Evolutionary conservation across 805 yeast species (phyloP).

Genomic region (Wickerhamomyces bisporus): DNA sequence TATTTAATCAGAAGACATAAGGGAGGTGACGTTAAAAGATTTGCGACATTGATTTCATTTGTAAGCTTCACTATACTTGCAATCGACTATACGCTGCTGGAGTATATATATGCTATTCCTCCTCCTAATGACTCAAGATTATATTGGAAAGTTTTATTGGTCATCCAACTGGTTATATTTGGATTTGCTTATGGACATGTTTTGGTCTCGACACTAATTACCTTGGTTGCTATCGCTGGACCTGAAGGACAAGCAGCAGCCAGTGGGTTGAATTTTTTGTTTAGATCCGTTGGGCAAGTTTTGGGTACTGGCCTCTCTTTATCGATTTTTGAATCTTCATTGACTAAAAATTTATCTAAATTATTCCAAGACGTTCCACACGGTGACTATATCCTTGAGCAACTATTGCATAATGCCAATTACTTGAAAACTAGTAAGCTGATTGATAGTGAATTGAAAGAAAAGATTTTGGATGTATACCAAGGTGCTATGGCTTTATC

Average conservation of each 20-base stretch:
- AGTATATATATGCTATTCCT: neutral
- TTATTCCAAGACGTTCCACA: neutral
- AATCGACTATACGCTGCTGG: constrained; percentile 5
- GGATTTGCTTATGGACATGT: constrained; percentile 35
- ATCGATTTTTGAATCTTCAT: constrained; percentile 21
- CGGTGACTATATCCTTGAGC: neutral
- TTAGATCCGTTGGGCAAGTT: constrained; percentile 37
- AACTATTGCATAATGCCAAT: neutral
- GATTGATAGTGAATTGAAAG: neutral
- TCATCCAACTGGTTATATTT: constrained; percentile 22
- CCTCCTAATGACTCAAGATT: constrained; percentile 6
- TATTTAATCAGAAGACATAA: constrained; percentile 9
- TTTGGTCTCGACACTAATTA: constrained; percentile 31
- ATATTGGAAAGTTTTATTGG: constrained; percentile 12
- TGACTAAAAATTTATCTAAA: too few species aligned
- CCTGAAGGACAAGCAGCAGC: constrained; percentile 35
- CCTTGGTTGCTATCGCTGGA: constrained; percentile 35
- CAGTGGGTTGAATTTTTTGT: constrained; percentile 37
- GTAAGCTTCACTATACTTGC: neutral
- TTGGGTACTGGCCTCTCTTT: constrained; percentile 11
- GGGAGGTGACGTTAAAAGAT: neutral
- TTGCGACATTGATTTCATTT: constrained; percentile 1
- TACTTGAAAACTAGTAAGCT: neutral
- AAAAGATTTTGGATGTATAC: neutral
- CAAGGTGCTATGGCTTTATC: neutral